phyloP scores from a whole-genome alignment of 106 monocot genomes.

The Posidonia australis region DNA sequence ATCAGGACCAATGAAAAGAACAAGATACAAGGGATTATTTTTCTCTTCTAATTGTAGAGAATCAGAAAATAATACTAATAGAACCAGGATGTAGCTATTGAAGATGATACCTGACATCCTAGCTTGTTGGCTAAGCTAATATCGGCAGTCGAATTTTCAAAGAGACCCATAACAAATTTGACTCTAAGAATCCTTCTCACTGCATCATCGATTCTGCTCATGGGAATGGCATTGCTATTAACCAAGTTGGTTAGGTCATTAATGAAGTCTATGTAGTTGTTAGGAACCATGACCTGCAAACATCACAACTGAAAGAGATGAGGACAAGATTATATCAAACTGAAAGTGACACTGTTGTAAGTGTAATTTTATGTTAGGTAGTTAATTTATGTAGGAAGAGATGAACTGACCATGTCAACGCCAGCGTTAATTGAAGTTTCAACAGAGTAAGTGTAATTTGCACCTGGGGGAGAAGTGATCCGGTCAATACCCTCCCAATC shows the following conservation, averaged over 20 bases:
- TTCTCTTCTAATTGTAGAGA: not conserved
- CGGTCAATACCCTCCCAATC: constrained; percentile 86
- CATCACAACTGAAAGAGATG: not conserved
- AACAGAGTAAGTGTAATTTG: constrained; percentile 77
- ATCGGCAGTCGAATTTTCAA: constrained; percentile 62
- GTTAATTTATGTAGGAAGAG: not conserved
- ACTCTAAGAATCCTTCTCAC: constrained; percentile 63
- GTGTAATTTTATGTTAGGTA: not conserved
- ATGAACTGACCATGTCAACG: constrained; percentile 61
- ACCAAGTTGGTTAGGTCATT: constrained; percentile 34
- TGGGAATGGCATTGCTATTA: constrained; percentile 32
- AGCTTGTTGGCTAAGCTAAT: constrained; percentile 43
- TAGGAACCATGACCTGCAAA: constrained; percentile 68
- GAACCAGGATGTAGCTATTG: not conserved
- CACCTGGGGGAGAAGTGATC: constrained; percentile 49
- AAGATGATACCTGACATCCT: constrained; percentile 57
- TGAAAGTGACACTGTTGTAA: not conserved
- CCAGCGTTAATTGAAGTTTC: constrained; percentile 56
- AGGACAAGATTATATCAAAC: not conserved
- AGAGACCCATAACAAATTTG: constrained; percentile 71
- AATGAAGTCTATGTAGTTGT: constrained; percentile 36
- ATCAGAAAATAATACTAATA: not conserved
- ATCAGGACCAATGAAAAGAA: not conserved
- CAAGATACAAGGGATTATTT: not conserved
- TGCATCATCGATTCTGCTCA: constrained; percentile 70